Conservation (phyloP, 176 grass and related monocot species). For the Paspalum notatum region DNA sequence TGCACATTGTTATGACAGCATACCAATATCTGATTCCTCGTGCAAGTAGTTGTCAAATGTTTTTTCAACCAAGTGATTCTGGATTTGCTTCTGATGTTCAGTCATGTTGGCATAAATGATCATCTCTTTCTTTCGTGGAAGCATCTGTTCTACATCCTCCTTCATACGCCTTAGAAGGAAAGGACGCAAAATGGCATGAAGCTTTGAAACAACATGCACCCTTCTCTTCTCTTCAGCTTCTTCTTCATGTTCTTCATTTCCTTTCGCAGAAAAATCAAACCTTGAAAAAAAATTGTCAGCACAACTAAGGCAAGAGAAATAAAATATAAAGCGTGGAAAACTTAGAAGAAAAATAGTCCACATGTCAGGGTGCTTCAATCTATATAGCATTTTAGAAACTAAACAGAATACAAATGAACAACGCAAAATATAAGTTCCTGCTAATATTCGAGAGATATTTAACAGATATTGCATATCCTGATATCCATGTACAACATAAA, state of each 20-base stretch:
- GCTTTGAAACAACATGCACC: conserved; percentile 79
- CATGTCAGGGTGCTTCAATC: not conserved
- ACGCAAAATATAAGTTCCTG: not conserved
- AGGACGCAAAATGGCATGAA: conserved; percentile 90
- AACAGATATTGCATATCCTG: conserved; percentile 18
- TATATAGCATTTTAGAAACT: conserved; percentile 15
- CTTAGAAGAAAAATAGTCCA: not conserved
- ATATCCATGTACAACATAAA: not conserved
- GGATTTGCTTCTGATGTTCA: conserved; percentile 80
- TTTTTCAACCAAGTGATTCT: conserved; percentile 79
- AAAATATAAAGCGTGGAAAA: conserved; percentile 2
- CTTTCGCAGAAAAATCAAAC: conserved; percentile 86
- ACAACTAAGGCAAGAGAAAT: conserved; percentile 17
- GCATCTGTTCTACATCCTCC: conserved; percentile 89
- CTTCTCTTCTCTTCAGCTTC: conserved; percentile 81
- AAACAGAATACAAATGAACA: conserved; percentile 16
- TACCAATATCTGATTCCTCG: conserved; percentile 63
- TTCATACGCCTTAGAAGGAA: conserved; percentile 98
- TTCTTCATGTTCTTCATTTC: conserved; percentile 56
- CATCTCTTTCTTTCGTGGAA: conserved; percentile 98
- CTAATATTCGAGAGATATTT: not conserved
- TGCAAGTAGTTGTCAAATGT: conserved; percentile 76
- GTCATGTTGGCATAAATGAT: conserved; percentile 98
- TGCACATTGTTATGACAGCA: not conserved
- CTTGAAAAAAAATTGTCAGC: conserved; percentile 50